Conservation (phyloP, 1,284 basidiomycete species). For the Entoloma clypeatum region DNA sequence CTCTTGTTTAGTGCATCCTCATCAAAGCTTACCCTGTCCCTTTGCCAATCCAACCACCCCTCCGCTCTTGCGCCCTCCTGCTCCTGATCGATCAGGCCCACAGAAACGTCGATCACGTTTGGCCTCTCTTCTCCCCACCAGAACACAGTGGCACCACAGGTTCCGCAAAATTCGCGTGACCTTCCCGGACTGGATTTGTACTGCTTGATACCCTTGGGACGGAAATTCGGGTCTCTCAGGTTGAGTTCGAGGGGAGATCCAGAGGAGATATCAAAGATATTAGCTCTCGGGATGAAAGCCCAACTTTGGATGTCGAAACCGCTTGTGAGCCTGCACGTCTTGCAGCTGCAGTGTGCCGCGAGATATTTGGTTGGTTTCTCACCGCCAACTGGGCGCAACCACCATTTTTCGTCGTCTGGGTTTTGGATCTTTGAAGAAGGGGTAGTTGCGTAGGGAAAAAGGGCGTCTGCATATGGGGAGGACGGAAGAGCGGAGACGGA, state of each 20-base stretch:
- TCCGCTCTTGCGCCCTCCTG: slow-evolving; percentile 28
- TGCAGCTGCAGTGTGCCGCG: slow-evolving; percentile 32
- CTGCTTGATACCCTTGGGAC: slow-evolving; percentile 24
- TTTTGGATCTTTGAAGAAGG: slow-evolving; percentile 24
- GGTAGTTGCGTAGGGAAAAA: slow-evolving; percentile 22
- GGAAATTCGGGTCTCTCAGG: slow-evolving; percentile 13
- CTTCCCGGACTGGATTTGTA: slow-evolving; percentile 28
- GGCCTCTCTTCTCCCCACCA: slow-evolving; percentile 28
- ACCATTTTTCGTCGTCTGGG: slow-evolving; percentile 31
- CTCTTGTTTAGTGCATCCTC: slow-evolving; percentile 22
- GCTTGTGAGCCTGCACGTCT: slow-evolving; percentile 26
- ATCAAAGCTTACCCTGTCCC: slow-evolving; percentile 26
- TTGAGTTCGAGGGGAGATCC: slow-evolving; percentile 18
- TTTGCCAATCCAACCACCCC: slow-evolving; percentile 31
- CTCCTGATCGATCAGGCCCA: slow-evolving; percentile 27
- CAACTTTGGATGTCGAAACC: slow-evolving; percentile 32
- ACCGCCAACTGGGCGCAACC: slow-evolving; percentile 23
- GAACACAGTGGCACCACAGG: slow-evolving; percentile 32
- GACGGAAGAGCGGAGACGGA: slow-evolving; percentile 21
- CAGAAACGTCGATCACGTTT: slow-evolving; percentile 28
- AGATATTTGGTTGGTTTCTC: slow-evolving; percentile 25
- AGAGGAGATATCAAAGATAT: slow-evolving; percentile 23
- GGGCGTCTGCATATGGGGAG: slow-evolving; percentile 28
- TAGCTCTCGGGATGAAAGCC: slow-evolving; percentile 28
- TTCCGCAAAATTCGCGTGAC: slow-evolving; percentile 30